Base-by-base conservation (phyloP, 768 basidiomycete species). In the Phaeolepiota aurea region DNA sequence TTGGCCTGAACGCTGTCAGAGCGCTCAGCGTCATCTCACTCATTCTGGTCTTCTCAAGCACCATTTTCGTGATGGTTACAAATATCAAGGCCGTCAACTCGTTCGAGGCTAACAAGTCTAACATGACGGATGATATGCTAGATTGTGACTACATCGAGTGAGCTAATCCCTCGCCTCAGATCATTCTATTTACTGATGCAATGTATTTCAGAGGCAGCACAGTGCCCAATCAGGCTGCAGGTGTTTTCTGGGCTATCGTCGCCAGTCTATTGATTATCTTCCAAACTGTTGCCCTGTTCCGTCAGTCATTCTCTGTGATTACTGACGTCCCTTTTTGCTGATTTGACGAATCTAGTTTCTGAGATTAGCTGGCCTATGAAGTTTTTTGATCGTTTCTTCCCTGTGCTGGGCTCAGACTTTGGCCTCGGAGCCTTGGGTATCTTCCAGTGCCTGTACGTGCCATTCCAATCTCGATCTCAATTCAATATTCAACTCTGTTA, bases 221-320 rank as follows among this genome's bases (percentile, higher is more conserved):
- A 0, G 87, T 96, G n/a, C 91, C 91, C 2, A 89, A 91, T 61
- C 91, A 94, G 58, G 69, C 89, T 34, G 92, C 88, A 4, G 92
- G 92, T 19, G 77, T 81, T 16, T 94, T 96, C 62, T 96, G 90
- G 87, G 83, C 88, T 2, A 77, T 92, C 33, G 71, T 92, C 43
- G 82, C 87, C 51, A 78, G 84, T 32, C 63, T 94, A n/a, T 72
- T 94, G 54, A 86, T 92, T 61, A 70, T 88, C 42, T 80, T 85
- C 62, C 82, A 91, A 58, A 72, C 79, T 38, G 55, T 92, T 51
- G 69, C 87, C 39, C 77, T 94, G 40, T 63, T 90, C 45, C 58
- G 76, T 78, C 41, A 48, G 76, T 63, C 22, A 23, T 47, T 44
- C 21, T 32, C 19, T 32, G 18, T 40, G 15, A 7, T 19, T 36